Evolutionary conservation across 2,329 filamentous ascomycete genomes (phyloP).

Genomic region (Volutella citrinella): DNA sequence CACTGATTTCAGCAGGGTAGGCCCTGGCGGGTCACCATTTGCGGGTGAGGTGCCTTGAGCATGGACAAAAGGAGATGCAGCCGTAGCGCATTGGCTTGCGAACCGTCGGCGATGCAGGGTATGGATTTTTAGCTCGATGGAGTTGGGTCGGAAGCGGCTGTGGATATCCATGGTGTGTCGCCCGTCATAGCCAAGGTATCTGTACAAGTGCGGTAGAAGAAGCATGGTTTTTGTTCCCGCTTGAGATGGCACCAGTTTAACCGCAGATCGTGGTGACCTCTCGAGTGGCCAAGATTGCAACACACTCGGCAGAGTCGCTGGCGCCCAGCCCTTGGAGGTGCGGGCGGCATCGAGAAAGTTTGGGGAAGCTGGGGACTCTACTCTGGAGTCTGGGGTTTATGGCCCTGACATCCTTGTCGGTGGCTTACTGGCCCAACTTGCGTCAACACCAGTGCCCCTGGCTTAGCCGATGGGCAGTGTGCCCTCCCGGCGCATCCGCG

Average conservation of each 20-base stretch:
- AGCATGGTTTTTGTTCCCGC: no score
- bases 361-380: constrained; percentile 7
- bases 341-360: constrained; percentile 8
- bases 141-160: constrained; percentile 2
- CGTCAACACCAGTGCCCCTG: neutral
- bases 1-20: constrained; percentile 12
- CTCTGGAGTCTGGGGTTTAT: constrained; percentile 10
- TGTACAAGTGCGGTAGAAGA: no score
- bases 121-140: constrained; percentile 6
- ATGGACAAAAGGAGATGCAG: constrained; percentile 17
- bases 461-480: no score
- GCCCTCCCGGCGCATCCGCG: no score
- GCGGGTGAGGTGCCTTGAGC: constrained; percentile 14
- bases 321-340: no score
- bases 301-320: no score
- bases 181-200: no score
- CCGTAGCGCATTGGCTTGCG: constrained; percentile 13
- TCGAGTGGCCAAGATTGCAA: no score
- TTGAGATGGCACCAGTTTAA: no score
- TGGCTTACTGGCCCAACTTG: constrained; percentile 10
- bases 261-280: no score
- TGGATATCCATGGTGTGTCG: no score
- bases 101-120: constrained; percentile 13
- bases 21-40: constrained; percentile 9
- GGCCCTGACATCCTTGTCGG: constrained; percentile 8